Evolutionary conservation across 805 yeast genomes (phyloP).

Genomic region (Myxozyma geophila): DNA sequence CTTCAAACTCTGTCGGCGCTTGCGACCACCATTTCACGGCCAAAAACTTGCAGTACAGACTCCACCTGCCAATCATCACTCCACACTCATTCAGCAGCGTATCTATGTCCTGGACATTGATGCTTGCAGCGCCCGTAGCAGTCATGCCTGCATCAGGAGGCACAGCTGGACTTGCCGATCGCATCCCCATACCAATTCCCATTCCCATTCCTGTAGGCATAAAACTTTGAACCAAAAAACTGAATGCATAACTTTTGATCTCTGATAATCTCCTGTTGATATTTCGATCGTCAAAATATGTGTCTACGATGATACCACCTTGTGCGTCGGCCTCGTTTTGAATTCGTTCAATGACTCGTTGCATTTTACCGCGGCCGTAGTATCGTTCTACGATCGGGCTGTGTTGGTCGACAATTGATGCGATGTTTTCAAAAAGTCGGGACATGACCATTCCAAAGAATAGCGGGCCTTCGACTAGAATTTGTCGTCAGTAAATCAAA

Average conservation of each 20-base stretch:
- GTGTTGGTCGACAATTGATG: conserved; percentile 84
- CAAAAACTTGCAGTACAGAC: conserved; percentile 55
- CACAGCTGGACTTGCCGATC: conserved; percentile 41
- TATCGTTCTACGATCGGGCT: conserved; percentile 73
- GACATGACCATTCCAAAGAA: conserved; percentile 49
- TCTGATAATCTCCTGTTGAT: conserved; percentile 61
- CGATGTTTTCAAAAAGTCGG: conserved; percentile 75
- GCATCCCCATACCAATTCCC: conserved; percentile 32
- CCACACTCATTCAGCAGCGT: conserved; percentile 71
- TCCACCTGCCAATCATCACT: conserved; percentile 82
- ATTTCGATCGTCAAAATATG: conserved; percentile 74
- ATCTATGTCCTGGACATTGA: conserved; percentile 67
- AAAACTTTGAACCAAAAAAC: conserved; percentile 49
- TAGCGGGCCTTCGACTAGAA: conserved; percentile 36
- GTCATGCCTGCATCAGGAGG: conserved; percentile 40
- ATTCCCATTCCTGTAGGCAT: conserved; percentile 31
- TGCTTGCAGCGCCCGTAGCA: conserved; percentile 6
- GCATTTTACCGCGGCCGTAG: conserved; percentile 67
- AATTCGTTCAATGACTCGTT: conserved; percentile 68
- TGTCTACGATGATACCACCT: conserved; percentile 83
- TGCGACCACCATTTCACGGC: conserved; percentile 37
- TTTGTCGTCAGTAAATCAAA: conserved; percentile 50
- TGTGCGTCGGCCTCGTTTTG: conserved; percentile 93
- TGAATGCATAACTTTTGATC: conserved; percentile 59
- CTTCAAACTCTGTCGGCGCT: conserved; percentile 8